Evolutionary conservation across 2,329 filamentous ascomycete genomes (phyloP), one percentile per base, ranked within the genome.

Genomic region (Metarhizium album): DNA sequence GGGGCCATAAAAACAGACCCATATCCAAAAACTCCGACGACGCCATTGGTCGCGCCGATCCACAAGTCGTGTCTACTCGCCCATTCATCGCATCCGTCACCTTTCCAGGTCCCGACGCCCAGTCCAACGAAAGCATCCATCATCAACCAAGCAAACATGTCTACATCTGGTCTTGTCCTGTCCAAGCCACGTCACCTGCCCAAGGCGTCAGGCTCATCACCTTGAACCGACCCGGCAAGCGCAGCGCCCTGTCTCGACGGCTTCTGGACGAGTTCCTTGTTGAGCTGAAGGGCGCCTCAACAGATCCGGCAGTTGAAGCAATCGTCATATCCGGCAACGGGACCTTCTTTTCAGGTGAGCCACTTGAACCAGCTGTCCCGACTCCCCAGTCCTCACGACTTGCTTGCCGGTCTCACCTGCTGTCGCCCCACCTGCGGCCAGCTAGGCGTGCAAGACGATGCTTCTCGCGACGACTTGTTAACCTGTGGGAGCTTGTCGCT

Each of bases 241-340:
- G 76, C 50, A 83, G 82, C 67, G 78, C 79, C 9, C 72, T 82
- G 52, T 80, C 76, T 2, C 67, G 70, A 50, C 61, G 63, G 45
- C 72, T 80, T 65, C 74, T 78, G 55, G 58, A 61, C 51, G 67
- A 77, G 45, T 62, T 79, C 4, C 59, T 71, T 16, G 54, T 47
- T 9, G 57, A 59, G 47, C 59, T 67, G 35, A 57, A 46, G 46
- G 49, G 42, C 18, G 55, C 56, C 22, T 62, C 55, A 9, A 43
- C 35, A 18, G 54, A 60, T 47, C 29, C 55, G 45, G 29, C 47
- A 3, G 60, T 71, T 43, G 61, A 63, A 37, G 68, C 59, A 23
- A 62, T 72, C 20, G 60, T 72, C 27, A 51, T 72, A 35, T 66
- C 69, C 9, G 70, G 69, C 18, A 61, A 58, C 20, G 62, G 61